Conservation (phyloP, 495 filamentous ascomycete species). For the Neurospora cerealis region DNA sequence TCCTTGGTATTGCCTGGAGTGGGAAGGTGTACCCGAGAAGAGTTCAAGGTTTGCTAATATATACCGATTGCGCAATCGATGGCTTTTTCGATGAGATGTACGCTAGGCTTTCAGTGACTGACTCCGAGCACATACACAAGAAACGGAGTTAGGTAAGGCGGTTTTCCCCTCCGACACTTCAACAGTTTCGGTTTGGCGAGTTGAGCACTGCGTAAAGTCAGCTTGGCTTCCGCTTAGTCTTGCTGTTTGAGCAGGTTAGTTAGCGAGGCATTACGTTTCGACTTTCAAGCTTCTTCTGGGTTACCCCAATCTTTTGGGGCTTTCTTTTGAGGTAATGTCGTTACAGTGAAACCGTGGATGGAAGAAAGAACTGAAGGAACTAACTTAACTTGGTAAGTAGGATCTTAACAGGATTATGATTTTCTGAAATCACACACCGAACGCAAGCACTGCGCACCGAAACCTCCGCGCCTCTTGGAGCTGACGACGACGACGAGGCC, state of each 20-base stretch:
- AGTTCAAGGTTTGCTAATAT: background rate
- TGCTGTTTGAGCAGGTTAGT: background rate
- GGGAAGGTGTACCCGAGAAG: background rate
- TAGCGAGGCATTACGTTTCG: background rate
- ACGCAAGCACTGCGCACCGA: background rate
- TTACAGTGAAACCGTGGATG: background rate
- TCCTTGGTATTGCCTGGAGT: background rate
- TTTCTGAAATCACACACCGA: background rate
- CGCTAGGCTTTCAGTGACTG: background rate
- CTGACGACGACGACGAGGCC: background rate
- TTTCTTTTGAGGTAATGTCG: background rate
- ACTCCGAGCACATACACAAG: background rate
- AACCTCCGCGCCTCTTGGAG: background rate
- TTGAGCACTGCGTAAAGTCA: background rate
- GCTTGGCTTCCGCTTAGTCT: background rate
- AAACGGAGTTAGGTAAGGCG: background rate
- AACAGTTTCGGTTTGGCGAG: background rate
- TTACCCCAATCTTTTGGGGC: background rate
- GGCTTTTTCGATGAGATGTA: background rate
- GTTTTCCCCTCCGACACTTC: background rate
- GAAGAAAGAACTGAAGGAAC: background rate
- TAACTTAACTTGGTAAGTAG: background rate
- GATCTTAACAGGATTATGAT: background rate
- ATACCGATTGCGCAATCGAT: background rate
- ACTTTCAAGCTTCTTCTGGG: background rate